Evolutionary conservation across 2,329 filamentous ascomycete species (phyloP), one percentile per base, ranked within the genome.

Genomic region (Calcarisporium arbuscula): DNA sequence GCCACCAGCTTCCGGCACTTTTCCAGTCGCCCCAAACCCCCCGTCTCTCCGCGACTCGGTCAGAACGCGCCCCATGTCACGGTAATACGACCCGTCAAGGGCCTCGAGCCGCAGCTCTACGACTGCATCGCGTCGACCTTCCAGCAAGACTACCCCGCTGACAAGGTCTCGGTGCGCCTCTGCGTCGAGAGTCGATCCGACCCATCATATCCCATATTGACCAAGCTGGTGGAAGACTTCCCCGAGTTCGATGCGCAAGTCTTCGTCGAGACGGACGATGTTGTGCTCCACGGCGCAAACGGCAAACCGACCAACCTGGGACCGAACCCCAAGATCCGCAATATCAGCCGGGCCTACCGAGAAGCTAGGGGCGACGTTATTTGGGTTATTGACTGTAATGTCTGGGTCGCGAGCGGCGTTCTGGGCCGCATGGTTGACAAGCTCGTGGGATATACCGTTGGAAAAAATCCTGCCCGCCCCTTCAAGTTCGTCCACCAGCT

Each of bases 311-410:
- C 72, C 42, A 71, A 76, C 37, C 70, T 96, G 37, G 94, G 94
- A 0, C 92, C 92, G 2, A 98, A 98, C 52, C 92, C 92, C n/a
- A 98, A 98, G 67, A 94, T 98, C 48, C 74, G 92, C 32, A 98
- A 98, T 57, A 86, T 96, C 70, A 95, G 89, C 56, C 77, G 87
- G 28, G 89, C 87, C 3, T 98, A 95, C 54, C 70, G 88, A 19
- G 89, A 96, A 53, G 86, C 88, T 2, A 81, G 82, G 44, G 82
- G 85, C 2, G 88, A 95, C 53, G 72, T 96, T 18, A 71, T 98
- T 16, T 98, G 92, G 92, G 81, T 95, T 32, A 74, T 94, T 15
- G 92, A 98, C 61, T 95, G 89, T 65, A 98, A 98, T 52, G 80
- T 98, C 33, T 98, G 94, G 92, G 73, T 95, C 22, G 78, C 78